Evolutionary conservation across 2,329 filamentous ascomycete species (phyloP), one percentile per base, ranked within the genome.

Genomic region (Dendryphion nanum): DNA sequence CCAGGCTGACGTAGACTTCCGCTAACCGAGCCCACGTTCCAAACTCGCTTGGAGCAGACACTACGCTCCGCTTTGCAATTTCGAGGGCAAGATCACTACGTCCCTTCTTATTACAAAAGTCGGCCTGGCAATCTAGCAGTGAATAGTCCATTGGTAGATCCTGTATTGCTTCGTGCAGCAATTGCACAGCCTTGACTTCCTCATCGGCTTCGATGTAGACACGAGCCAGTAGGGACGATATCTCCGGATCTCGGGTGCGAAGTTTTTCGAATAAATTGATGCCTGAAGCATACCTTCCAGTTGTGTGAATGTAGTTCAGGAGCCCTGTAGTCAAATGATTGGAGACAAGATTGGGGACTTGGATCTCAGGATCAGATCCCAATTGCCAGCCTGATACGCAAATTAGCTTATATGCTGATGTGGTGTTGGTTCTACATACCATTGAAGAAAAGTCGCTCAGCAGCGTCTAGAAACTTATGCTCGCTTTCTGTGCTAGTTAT

Each of bases 261-360:
- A 98, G 78, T 69, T 98, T 98, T 68, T 97, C 89, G 55, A 98
- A 98, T 1, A 98, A 77, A 52, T 98, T 98, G 67, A 98, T 95
- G 12, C 90, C 93, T 0, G 93, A 97, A 6, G 90, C 81, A 57
- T 93, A 96, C 42, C 93, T 83, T 14, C 93, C 94, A 0, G 91
- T 97, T 0, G 93, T 98, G 55, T 90, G 82, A 53, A 98, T 94
- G 64, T 98, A 98, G 67, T 87, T 88, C 20, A 98, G 74, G 5
- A 98, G 79, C 3, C 94, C 93, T n/a, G 88, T 83, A 1, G 91
- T 95, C 26, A 98, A 76, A 64, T 97, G 90, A 61, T 98, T 98
- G 13, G 89, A 94, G 40, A 97, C 93, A 41, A 93, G 85, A 57
- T 95, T 98, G 3, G 93, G 93, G 3, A 98, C 91, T 68, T 98